Evolutionary conservation across 306 rosid species (phyloP).

Genomic region (Prunus fruticosa): DNA sequence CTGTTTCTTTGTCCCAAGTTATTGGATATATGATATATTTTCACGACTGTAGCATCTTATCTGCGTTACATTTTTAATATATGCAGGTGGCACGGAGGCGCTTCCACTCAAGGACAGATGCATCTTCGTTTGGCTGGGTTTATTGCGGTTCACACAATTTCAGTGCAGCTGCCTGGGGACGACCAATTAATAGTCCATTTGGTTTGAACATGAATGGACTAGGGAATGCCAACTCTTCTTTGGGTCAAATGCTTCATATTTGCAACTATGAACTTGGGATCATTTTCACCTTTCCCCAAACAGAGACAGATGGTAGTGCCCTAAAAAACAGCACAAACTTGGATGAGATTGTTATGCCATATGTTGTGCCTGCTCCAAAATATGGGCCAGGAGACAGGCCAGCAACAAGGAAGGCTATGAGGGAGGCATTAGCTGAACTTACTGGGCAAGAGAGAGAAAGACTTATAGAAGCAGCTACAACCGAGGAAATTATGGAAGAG

Average conservation of each 20-base stretch:
- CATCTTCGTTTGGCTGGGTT: slow-evolving; percentile 67
- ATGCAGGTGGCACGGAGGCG: slow-evolving; percentile 66
- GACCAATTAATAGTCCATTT: slow-evolving; percentile 47
- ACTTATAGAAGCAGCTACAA: slow-evolving; percentile 28
- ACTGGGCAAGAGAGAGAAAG: slow-evolving; percentile 35
- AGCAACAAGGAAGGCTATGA: slow-evolving; percentile 70
- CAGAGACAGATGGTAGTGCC: slow-evolving; percentile 26
- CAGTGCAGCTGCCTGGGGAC: slow-evolving; percentile 91
- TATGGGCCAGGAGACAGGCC: slow-evolving; percentile 67
- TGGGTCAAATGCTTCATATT: slow-evolving; percentile 56
- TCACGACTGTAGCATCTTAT: neutral
- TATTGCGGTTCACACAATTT: slow-evolving; percentile 87
- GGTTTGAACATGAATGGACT: slow-evolving; percentile 30
- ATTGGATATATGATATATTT: neutral
- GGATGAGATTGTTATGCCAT: slow-evolving; percentile 66
- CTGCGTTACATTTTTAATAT: neutral
- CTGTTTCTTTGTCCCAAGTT: too few relatives aligned
- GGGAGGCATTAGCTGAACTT: slow-evolving; percentile 60
- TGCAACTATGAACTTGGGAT: slow-evolving; percentile 89
- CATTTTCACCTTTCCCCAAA: slow-evolving; percentile 64
- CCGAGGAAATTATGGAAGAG: slow-evolving; percentile 49
- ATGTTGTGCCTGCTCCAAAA: slow-evolving; percentile 79
- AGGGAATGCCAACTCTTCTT: slow-evolving; percentile 26
- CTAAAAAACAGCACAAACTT: slow-evolving; percentile 28
- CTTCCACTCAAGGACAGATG: slow-evolving; percentile 49